Evolutionary conservation across 2,329 filamentous ascomycete genomes (phyloP).

Genomic region (Colletotrichum sp.): DNA sequence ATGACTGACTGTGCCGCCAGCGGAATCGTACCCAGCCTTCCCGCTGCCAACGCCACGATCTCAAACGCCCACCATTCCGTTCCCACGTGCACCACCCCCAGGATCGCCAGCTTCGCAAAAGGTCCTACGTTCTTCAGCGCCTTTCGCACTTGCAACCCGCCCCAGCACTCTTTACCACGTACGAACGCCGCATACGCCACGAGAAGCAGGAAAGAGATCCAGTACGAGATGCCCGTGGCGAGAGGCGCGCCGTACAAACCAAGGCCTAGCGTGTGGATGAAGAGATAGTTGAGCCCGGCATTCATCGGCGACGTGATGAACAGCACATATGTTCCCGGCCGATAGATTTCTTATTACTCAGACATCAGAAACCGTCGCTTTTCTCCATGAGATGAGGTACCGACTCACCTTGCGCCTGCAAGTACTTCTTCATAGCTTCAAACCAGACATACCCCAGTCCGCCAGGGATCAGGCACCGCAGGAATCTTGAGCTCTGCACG

Average conservation of each 20-base stretch:
- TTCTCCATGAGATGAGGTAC: not conserved
- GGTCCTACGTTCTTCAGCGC: conserved; percentile 71
- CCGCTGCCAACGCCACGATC: conserved; percentile 84
- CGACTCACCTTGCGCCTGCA: conserved; percentile 82
- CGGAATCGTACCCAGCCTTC: conserved; percentile 77
- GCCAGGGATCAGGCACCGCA: conserved; percentile 77
- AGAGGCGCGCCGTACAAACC: conserved; percentile 81
- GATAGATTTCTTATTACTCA: conserved; percentile 62
- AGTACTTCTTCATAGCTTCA: conserved; percentile 83
- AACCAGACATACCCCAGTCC: conserved; percentile 90
- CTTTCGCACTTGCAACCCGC: conserved; percentile 67
- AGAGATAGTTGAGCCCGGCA: conserved; percentile 78
- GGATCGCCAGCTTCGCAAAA: conserved; percentile 75
- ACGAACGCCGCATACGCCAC: conserved; percentile 76
- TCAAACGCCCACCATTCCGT: conserved; percentile 97
- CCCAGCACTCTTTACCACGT: conserved; percentile 78
- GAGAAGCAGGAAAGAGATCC: conserved; percentile 80
- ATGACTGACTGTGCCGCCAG: conserved; percentile 86
- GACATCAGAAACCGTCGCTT: not conserved
- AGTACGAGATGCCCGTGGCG: conserved; percentile 85
- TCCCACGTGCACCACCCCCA: conserved; percentile 83
- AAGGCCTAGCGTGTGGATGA: conserved; percentile 74
- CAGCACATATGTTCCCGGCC: conserved; percentile 81
- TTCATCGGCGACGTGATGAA: conserved; percentile 84
- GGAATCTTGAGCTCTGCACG: conserved; percentile 73